phyloP scores from a whole-genome alignment of 2,329 filamentous ascomycete species.

The Geosmithia flava region DNA sequence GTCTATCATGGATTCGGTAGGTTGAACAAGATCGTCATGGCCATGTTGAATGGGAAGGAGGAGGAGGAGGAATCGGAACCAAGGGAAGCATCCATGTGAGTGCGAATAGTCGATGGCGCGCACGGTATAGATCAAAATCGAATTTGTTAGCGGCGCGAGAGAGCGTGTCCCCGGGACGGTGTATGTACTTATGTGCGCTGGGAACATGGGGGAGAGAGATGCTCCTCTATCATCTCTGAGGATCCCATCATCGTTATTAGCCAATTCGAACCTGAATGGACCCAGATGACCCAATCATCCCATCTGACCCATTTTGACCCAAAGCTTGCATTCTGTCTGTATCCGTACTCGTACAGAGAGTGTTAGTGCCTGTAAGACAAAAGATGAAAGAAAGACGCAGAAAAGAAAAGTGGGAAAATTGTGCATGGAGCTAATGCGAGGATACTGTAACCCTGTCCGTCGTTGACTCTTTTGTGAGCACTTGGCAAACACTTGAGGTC shows the following conservation, averaged over 20 bases:
- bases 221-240: not conserved
- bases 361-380: too few species aligned
- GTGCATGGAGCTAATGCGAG: not conserved
- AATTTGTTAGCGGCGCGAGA: not conserved
- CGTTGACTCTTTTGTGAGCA: too few species aligned
- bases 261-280: not conserved
- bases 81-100: not conserved
- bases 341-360: too few species aligned
- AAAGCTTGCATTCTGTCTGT: too few species aligned
- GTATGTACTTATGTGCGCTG: not conserved
- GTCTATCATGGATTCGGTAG: too few species aligned
- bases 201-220: not conserved
- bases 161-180: not conserved
- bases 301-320: too few species aligned
- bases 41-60: too few species aligned
- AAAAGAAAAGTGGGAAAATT: not conserved
- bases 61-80: too few species aligned
- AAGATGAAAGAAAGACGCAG: not conserved
- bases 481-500: too few species aligned
- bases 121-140: not conserved
- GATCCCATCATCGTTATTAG: not conserved
- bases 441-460: not conserved
- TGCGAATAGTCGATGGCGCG: not conserved
- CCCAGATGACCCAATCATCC: too few species aligned
- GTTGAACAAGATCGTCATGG: too few species aligned